Conservation (phyloP, 768 basidiomycete genomes). For the Paxillus involutus region DNA sequence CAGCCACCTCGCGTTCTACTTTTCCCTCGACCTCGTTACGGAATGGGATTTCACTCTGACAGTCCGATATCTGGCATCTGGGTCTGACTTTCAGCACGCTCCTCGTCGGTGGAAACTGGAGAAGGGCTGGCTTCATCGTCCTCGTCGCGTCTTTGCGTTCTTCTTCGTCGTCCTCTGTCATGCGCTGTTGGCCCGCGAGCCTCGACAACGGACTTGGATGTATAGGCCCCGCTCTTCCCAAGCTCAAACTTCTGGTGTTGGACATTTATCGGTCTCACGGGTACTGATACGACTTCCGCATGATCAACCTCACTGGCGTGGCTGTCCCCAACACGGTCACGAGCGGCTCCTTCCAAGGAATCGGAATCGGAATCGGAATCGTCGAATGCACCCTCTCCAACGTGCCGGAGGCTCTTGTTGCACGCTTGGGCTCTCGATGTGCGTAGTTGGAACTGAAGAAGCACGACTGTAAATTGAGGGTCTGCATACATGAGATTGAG, state of each 20-base stretch:
- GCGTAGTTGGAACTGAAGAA: conserved; percentile 35
- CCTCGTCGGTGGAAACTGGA: conserved; percentile 60
- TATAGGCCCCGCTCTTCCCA: conserved; percentile 26
- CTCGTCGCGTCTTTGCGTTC: conserved; percentile 35
- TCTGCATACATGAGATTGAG: conserved; percentile 28
- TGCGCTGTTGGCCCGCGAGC: conserved; percentile 52
- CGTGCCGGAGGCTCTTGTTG: conserved; percentile 53
- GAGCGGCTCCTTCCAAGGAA: conserved; percentile 42
- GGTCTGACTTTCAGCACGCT: conserved; percentile 33
- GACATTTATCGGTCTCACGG: conserved; percentile 22
- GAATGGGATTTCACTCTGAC: conserved; percentile 18
- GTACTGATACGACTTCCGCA: conserved; percentile 23
- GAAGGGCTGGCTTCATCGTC: conserved; percentile 56
- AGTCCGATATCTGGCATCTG: not conserved
- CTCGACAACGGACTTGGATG: conserved; percentile 69
- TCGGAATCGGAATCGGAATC: conserved; percentile 83
- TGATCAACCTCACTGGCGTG: conserved; percentile 33
- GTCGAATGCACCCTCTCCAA: conserved; percentile 76
- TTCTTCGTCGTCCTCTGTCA: conserved; percentile 54
- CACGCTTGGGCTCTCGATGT: conserved; percentile 35
- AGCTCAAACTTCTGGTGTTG: conserved; percentile 38
- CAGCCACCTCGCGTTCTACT: conserved; percentile 24
- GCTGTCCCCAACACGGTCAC: conserved; percentile 17
- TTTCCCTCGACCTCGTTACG: conserved; percentile 29
- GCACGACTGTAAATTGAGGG: conserved; percentile 44